Evolutionary conservation across 164 flowering plant species (phyloP), one percentile per base, ranked within the genome.

Genomic region (Vitis amurensis): DNA sequence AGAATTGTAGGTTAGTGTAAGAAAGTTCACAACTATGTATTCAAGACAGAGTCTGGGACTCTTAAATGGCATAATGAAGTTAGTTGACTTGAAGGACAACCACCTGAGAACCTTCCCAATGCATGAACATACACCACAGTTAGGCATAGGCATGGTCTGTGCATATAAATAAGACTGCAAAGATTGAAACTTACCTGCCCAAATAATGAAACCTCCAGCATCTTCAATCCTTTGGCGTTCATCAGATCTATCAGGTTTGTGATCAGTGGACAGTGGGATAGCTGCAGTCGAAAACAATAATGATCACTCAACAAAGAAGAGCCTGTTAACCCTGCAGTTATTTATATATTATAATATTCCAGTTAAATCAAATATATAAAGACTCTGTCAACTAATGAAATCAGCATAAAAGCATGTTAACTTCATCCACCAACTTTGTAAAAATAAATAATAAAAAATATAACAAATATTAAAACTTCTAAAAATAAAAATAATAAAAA

Each of bases 241-340:
- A 84, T 89, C 97, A 68, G 85, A 80, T 76, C 93, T 85, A 78
- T 91, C 90, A 75, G 97, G 93, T 75, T 91, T 91, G 82, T 91
- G 97, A 82, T 91, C 97, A 73, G 76, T 66, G 15, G 97, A 89
- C 67, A 91, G 68, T 16, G 97, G 89, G 57, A 84, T 69, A 62
- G 92, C 97, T 91, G 81, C 82, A 85, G 16, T 23, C 29, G 72
- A 59, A 61, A 12, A 69, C 55, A 68, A 57, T 8, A 55, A 55
- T 37, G 27, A 49, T 23, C 13, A 69, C n/a, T 3, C 49, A 73
- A 49, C 27, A 23, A 23, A 23, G 7, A 37, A 37, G 44, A 37
- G 0, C 44, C 4, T 37, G 4, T 37, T 37, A 37, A 2, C 44
- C 7, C 0, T 6, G 7, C 7, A 6, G 44, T 37, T 37, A 37